phyloP scores from a whole-genome alignment of 2,329 filamentous ascomycete genomes.

The Corniculantispora saksenae region DNA sequence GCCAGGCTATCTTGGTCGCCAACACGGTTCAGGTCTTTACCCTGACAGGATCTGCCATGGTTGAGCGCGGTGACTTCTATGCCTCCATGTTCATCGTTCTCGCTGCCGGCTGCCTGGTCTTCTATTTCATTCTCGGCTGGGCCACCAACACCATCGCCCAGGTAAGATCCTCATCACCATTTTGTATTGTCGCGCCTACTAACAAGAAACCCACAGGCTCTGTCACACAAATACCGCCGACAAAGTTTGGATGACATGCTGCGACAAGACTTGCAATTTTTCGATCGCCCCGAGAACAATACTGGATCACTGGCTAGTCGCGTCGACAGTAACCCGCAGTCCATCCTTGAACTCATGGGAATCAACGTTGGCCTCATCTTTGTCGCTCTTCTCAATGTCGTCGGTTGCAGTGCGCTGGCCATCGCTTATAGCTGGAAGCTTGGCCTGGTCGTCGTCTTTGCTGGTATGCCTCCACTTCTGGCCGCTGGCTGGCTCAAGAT shows the following conservation, averaged over 20 bases:
- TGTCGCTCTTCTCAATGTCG: slow-evolving; percentile 41
- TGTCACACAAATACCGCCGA: slow-evolving; percentile 30
- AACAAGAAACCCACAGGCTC: neutral
- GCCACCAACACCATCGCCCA: slow-evolving; percentile 37
- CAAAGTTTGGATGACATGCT: slow-evolving; percentile 33
- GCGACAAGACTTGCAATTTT: slow-evolving; percentile 44
- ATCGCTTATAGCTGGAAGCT: slow-evolving; percentile 47
- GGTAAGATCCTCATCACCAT: slow-evolving; percentile 12
- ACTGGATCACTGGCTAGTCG: slow-evolving; percentile 35
- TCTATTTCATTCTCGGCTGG: slow-evolving; percentile 44
- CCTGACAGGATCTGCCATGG: slow-evolving; percentile 33
- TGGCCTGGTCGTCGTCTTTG: slow-evolving; percentile 44
- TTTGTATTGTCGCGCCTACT: neutral
- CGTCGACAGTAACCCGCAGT: slow-evolving; percentile 37
- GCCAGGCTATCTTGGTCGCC: slow-evolving; percentile 45
- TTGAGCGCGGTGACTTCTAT: slow-evolving; percentile 50
- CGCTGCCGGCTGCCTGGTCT: slow-evolving; percentile 45
- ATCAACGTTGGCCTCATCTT: slow-evolving; percentile 45
- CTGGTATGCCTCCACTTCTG: slow-evolving; percentile 43
- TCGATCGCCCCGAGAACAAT: slow-evolving; percentile 35
- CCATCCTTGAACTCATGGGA: slow-evolving; percentile 47
- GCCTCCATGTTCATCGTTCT: slow-evolving; percentile 57
- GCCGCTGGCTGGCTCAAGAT: slow-evolving; percentile 43
- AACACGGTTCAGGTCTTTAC: slow-evolving; percentile 45
- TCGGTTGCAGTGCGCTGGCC: slow-evolving; percentile 40